Evolutionary conservation across 345 rosid species (phyloP).

Genomic region (Hibiscus tridactylites): DNA sequence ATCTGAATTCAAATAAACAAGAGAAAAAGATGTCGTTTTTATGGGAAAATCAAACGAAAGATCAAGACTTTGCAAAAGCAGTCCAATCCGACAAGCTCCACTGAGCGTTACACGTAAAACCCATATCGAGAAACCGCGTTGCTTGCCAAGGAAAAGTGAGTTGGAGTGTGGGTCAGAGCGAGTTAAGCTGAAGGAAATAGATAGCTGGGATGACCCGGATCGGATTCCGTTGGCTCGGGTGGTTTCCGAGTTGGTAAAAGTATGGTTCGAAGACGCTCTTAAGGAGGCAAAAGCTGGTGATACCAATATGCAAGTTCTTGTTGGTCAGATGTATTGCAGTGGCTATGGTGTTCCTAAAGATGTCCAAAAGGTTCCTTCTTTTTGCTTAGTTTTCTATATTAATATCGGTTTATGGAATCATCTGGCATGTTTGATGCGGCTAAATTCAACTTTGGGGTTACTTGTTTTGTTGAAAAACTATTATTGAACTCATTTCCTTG

Average conservation of each 20-base stretch:
- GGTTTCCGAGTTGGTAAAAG: slow-evolving; percentile 58
- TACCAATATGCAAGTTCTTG: slow-evolving; percentile 63
- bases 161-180: slow-evolving; percentile 20
- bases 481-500: too few species aligned
- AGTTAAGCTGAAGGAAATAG: slow-evolving; percentile 35
- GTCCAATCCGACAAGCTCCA: slow-evolving; percentile 34
- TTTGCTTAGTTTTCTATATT: neutral
- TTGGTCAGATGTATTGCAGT: slow-evolving; percentile 74
- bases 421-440: slow-evolving; percentile 1
- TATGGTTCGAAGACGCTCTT: slow-evolving; percentile 75
- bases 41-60: slow-evolving; percentile 41
- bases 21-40: neutral
- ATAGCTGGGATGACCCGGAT: slow-evolving; percentile 19
- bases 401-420: neutral
- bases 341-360: slow-evolving; percentile 81
- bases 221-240: slow-evolving; percentile 56
- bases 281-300: slow-evolving; percentile 72
- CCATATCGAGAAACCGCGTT: slow-evolving; percentile 22
- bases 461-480: too few species aligned
- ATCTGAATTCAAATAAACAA: neutral
- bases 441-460: too few species aligned
- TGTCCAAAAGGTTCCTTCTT: slow-evolving; percentile 42
- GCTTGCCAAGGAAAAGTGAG: slow-evolving; percentile 12
- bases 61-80: slow-evolving; percentile 30
- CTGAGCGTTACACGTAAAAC: slow-evolving; percentile 20